A percentile compares a stretch with the other conserved stretches of the same genome.
Conservation (phyloP, 805 yeast species). For the Jamesozyma hellenica region DNA sequence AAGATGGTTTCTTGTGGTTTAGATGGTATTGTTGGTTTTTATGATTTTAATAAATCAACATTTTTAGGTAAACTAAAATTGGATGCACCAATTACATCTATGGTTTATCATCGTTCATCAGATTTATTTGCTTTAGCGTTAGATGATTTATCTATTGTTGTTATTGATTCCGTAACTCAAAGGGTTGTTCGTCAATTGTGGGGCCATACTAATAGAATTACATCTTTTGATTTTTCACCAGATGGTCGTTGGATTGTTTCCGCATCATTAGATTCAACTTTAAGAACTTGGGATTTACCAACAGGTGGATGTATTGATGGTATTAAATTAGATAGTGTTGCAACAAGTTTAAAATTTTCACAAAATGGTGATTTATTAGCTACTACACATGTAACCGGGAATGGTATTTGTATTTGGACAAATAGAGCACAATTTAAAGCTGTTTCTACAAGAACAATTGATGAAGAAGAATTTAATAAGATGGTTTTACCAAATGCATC, state of each 20-base stretch:
- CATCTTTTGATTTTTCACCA: constrained; percentile 81
- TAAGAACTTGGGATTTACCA: constrained; percentile 95
- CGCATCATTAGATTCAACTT: constrained; percentile 71
- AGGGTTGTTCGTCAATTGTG: constrained; percentile 74
- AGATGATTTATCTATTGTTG: constrained; percentile 76
- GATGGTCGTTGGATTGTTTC: constrained; percentile 93
- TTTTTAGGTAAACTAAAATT: constrained; percentile 57
- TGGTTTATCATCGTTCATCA: constrained; percentile 72
- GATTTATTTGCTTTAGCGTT: constrained; percentile 77
- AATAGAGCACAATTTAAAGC: constrained; percentile 76
- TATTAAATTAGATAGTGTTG: constrained; percentile 65
- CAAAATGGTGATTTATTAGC: constrained; percentile 86
- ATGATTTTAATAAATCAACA: constrained; percentile 67
- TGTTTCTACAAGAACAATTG: constrained; percentile 63
- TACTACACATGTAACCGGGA: constrained; percentile 81
- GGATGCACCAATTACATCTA: constrained; percentile 65
- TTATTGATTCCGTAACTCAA: constrained; percentile 73
- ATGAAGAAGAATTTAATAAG: constrained; percentile 59
- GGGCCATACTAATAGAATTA: constrained; percentile 85
- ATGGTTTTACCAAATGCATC: constrained; percentile 64
- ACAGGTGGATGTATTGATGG: constrained; percentile 97
- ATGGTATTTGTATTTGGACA: constrained; percentile 89
- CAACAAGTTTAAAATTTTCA: constrained; percentile 68
- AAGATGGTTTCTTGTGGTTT: constrained; percentile 79
- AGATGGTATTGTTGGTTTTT: constrained; percentile 82